Evolutionary conservation across 257 asterid genomes (phyloP), one percentile per base, ranked within the genome.

Genomic region (Buddleja alternifolia): DNA sequence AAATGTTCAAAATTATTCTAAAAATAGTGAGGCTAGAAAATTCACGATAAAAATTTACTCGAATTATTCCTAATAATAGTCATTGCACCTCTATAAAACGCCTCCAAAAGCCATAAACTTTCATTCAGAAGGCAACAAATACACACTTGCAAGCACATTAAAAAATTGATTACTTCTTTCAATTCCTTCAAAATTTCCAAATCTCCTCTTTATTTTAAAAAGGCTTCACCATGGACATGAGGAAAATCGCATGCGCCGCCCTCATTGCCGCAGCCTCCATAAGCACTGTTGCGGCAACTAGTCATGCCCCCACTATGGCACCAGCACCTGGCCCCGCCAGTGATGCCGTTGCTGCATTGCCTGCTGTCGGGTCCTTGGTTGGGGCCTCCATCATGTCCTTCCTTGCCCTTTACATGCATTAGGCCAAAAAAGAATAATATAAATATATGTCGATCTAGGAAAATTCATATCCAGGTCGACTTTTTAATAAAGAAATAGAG

Each of bases 331-430:
- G 66, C 42, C 83, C 85, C 4, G 0, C 59, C 4, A 60, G 60
- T 58, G 69, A 32, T 3, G 85, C 85, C 51, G 17, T 53, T 41
- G 71, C 63, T 7, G 70, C 79, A 59, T 72, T 83, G 71, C 85
- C 88, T 9, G 75, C 69, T 1, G 10, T 83, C 16, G 78, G 76
- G n/a, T 62, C 85, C 41, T 52, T 83, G 23, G 56, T 83, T 9
- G 85, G 80, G 37, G 85, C 83, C 36, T 74, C 83, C 10, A 10
- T 80, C 66, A 1, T 83, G 46, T 77, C 88, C 21, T 74, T 79
- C 69, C 64, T 83, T 73, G 77, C 85, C 24, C 46, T 79, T 48
- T 75, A 54, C 75, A 73, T 68, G 79, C 73, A 79, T 62, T 82
- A 70, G 39, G 36, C 16, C 20, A 10, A 3, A 65, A 0, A 0